Percentiles rank a stretch among this genome's conserved stretches.
These are phyloP conservation scores for Cystoderma amianthinum DNA, from an alignment of 768 basidiomycete species.

Conservation along the genomic window DNA sequence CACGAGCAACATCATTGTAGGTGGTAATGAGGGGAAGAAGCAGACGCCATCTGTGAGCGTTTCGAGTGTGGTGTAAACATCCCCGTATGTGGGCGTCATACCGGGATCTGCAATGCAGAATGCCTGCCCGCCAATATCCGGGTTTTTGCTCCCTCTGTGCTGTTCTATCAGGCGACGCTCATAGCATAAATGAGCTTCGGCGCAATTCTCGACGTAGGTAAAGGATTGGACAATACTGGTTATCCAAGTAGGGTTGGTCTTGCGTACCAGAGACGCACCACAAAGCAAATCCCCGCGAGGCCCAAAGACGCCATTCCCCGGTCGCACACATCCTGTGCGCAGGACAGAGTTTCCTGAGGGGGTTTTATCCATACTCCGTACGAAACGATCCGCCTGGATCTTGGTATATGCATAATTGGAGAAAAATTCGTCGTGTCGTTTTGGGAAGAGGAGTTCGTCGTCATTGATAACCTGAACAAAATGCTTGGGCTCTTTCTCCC, in stretches of 20 bases:
- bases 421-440: constrained; percentile 55
- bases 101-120: constrained; percentile 66
- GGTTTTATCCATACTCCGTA: constrained; percentile 27
- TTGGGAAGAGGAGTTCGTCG: constrained; percentile 28
- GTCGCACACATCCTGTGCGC: constrained; percentile 68
- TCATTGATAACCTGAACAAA: constrained; percentile 64
- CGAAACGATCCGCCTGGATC: constrained; percentile 42
- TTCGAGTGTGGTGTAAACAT: constrained; percentile 48
- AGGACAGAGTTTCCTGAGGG: constrained; percentile 25
- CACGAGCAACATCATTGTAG: constrained; percentile 60
- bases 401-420: constrained; percentile 77
- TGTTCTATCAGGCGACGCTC: constrained; percentile 63
- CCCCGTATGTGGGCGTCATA: constrained; percentile 54
- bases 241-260: constrained; percentile 60
- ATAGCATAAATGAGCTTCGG: constrained; percentile 67
- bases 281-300: constrained; percentile 68
- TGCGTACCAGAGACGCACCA: constrained; percentile 54
- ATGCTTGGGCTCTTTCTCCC: constrained; percentile 51
- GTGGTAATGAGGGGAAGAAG: constrained; percentile 46
- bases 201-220: constrained; percentile 72
- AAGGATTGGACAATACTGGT: constrained; percentile 52
- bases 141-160: constrained; percentile 32
- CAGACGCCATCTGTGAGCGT: constrained; percentile 53
- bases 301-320: constrained; percentile 73
- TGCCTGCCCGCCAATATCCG: constrained; percentile 70